Evolutionary conservation across 1,284 basidiomycete species (phyloP).

Genomic region (Ceratorhiza oryzae-sativae): DNA sequence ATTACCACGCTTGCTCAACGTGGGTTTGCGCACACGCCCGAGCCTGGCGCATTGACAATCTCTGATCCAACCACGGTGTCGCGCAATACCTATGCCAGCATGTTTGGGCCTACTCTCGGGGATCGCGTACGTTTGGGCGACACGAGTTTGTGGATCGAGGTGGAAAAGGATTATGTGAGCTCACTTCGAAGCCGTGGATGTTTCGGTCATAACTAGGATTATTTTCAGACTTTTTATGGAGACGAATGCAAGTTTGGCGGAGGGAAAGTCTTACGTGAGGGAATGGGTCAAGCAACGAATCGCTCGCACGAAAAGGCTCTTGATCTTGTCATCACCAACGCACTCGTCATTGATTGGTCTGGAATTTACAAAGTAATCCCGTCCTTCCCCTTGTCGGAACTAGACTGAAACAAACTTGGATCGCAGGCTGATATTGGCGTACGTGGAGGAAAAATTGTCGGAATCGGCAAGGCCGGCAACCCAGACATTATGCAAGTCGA

Average conservation of each 20-base stretch:
- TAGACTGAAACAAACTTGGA: conserved; percentile 22
- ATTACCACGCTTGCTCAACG: conserved; percentile 56
- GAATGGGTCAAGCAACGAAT: conserved; percentile 92
- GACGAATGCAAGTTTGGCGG: conserved; percentile 99
- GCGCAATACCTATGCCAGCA: conserved; percentile 79
- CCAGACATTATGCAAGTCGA: conserved; percentile 92
- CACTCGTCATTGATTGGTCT: conserved; percentile 92
- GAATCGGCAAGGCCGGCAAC: conserved; percentile 97
- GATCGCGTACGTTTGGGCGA: conserved; percentile 91
- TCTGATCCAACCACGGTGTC: conserved; percentile 61
- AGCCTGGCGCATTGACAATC: conserved; percentile 63
- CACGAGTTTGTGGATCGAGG: conserved; percentile 89
- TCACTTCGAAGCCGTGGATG: neutral
- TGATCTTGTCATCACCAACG: conserved; percentile 95
- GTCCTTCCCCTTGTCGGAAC: conserved; percentile 24
- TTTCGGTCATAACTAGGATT: too few species aligned
- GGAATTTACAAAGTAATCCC: conserved; percentile 86
- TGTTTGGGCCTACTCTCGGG: conserved; percentile 95
- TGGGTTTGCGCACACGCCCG: conserved; percentile 68
- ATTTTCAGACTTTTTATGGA: conserved; percentile 74
- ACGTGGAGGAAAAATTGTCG: conserved; percentile 82
- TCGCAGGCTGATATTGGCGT: conserved; percentile 94
- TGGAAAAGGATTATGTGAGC: conserved; percentile 84
- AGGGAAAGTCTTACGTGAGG: conserved; percentile 93
- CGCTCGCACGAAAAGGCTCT: conserved; percentile 71